phyloP scores from a whole-genome alignment of 257 asterid genomes.

The Forsythia suspensa region DNA sequence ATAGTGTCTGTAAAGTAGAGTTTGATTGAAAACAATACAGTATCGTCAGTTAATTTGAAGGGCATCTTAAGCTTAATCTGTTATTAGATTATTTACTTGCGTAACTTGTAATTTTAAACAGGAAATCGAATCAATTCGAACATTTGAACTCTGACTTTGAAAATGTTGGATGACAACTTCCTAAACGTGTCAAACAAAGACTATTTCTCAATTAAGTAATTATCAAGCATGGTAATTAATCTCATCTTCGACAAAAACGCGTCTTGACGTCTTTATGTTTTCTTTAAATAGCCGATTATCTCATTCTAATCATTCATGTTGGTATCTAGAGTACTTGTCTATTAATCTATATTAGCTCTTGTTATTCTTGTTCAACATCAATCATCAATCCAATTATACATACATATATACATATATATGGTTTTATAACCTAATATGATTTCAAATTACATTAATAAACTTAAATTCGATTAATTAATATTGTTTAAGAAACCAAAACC shows the following conservation, averaged over 20 bases:
- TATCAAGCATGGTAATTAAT: no score
- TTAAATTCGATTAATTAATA: background rate
- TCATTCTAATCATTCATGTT: no score
- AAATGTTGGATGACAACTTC: background rate
- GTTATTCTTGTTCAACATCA: background rate
- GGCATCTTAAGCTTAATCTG: background rate
- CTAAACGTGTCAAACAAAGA: no score
- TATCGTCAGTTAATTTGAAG: background rate
- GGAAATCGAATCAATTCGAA: background rate
- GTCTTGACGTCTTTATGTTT: background rate
- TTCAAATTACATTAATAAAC: background rate
- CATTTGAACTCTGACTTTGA: background rate
- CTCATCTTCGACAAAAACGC: no score
- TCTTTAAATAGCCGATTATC: no score
- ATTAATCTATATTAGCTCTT: background rate
- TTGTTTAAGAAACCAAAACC: background rate
- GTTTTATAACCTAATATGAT: no score
- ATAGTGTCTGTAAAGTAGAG: background rate
- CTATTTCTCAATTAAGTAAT: no score
- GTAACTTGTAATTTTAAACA: background rate
- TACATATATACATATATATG: no score
- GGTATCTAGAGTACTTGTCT: background rate
- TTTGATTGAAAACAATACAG: background rate
- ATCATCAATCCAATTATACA: background rate
- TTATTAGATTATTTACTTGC: background rate